A percentile compares a stretch with the other conserved stretches of the same genome.
phyloP scores from a whole-genome alignment of 2,329 filamentous ascomycete genomes.

The Epichloe coenophiala region DNA sequence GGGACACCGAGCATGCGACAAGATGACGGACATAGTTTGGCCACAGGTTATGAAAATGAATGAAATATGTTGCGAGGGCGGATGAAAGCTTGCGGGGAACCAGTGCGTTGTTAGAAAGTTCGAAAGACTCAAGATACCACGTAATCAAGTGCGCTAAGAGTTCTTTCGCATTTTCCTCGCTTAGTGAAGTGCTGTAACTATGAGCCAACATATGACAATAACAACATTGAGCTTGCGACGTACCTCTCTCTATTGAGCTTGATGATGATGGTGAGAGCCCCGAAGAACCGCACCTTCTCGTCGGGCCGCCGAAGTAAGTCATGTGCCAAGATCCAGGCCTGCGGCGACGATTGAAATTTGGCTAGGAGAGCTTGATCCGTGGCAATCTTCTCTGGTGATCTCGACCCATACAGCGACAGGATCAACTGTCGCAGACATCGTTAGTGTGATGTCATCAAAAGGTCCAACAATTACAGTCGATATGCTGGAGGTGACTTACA shows the following conservation, averaged over 20 bases:
- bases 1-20: slow-evolving; percentile 34
- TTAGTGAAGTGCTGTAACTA: slow-evolving; percentile 32
- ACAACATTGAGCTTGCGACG: slow-evolving; percentile 10
- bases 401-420: slow-evolving; percentile 39
- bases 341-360: slow-evolving; percentile 59
- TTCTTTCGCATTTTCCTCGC: slow-evolving; percentile 41
- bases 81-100: slow-evolving; percentile 64
- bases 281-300: slow-evolving; percentile 78
- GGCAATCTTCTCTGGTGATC: slow-evolving; percentile 31
- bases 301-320: slow-evolving; percentile 55
- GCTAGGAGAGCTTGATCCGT: slow-evolving; percentile 61
- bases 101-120: slow-evolving; percentile 39
- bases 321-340: slow-evolving; percentile 79
- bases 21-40: slow-evolving; percentile 50
- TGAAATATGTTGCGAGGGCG: slow-evolving; percentile 62
- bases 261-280: slow-evolving; percentile 80
- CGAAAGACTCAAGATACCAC: slow-evolving; percentile 46
- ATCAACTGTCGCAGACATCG: slow-evolving; percentile 27
- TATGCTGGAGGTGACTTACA: slow-evolving; percentile 7
- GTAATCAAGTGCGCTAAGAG: slow-evolving; percentile 47
- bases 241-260: slow-evolving; percentile 89
- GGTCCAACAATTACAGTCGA: not conserved
- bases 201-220: slow-evolving; percentile 5
- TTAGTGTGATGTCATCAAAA: not conserved
- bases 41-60: slow-evolving; percentile 58